A percentile compares a stretch with the other conserved stretches of the same genome.
These are phyloP conservation scores for Fusarium sp. DNA, from an alignment of 2,329 filamentous ascomycete genomes.

Conservation along the genomic window DNA sequence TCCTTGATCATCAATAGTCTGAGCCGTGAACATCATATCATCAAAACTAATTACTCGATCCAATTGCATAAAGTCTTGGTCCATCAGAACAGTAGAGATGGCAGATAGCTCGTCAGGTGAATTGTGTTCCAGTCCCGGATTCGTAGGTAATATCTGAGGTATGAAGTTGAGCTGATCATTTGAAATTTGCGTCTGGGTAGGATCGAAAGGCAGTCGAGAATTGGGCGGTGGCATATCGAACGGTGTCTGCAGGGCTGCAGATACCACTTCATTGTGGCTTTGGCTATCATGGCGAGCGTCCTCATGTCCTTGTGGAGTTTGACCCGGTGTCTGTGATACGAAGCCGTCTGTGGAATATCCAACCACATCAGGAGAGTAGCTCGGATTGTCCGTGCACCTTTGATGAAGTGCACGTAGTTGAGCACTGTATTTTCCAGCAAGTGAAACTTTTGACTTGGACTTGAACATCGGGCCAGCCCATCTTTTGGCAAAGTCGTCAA, in stretches of 20 bases:
- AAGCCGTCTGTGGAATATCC: conserved; percentile 35
- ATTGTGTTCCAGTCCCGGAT: conserved; percentile 5
- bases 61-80: conserved; percentile 51
- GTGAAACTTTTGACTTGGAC: background rate
- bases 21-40: conserved; percentile 51
- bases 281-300: fast-evolving
- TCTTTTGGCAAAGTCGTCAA: conserved; percentile 49
- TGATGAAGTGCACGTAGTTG: conserved; percentile 17
- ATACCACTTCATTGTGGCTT: fast-evolving
- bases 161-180: conserved; percentile 9
- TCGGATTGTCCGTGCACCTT: conserved; percentile 9
- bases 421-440: conserved; percentile 23
- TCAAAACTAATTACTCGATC: conserved; percentile 54
- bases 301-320: background rate
- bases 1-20: conserved; percentile 28
- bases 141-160: conserved; percentile 26
- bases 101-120: conserved; percentile 46
- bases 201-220: background rate
- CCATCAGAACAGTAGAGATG: conserved; percentile 51
- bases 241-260: fast-evolving
- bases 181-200: background rate
- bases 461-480: conserved; percentile 40
- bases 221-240: background rate
- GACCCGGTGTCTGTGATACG: fast-evolving
- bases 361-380: conserved; percentile 25